phyloP scores from a whole-genome alignment of 345 rosid species.

The Citrus glauca region DNA sequence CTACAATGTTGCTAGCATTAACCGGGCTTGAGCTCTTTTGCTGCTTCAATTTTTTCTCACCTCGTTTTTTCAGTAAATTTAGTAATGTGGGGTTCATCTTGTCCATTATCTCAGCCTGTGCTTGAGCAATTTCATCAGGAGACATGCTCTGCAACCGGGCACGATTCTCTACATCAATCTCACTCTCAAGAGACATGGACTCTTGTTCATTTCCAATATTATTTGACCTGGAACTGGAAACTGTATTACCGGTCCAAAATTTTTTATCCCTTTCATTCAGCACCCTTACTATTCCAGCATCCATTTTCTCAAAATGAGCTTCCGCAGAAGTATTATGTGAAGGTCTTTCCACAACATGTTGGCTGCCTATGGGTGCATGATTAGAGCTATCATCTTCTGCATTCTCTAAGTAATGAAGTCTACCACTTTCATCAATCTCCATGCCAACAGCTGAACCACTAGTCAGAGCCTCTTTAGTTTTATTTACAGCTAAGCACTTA shows the following conservation, averaged over 20 bases:
- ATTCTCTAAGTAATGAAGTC: conserved; percentile 4
- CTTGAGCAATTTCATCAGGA: conserved; percentile 66
- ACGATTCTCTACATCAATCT: conserved; percentile 75
- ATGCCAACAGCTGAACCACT: conserved; percentile 16
- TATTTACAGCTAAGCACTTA: conserved; percentile 7
- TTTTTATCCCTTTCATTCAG: neutral
- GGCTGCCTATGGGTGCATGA: neutral
- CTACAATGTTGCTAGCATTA: conserved; percentile 9
- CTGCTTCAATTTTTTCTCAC: conserved; percentile 50
- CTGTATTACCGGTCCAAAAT: conserved; percentile 6
- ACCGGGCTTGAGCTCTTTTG: conserved; percentile 32
- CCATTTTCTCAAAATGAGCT: conserved; percentile 3
- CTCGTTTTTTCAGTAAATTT: conserved; percentile 58
- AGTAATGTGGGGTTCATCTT: conserved; percentile 75
- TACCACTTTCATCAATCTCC: conserved; percentile 24
- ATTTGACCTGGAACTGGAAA: conserved; percentile 27
- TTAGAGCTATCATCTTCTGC: conserved; percentile 10
- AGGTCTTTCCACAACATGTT: conserved; percentile 12
- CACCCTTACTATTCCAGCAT: conserved; percentile 10
- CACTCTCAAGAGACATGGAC: conserved; percentile 53
- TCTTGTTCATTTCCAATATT: conserved; percentile 28
- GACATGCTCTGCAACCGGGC: conserved; percentile 67
- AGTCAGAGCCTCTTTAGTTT: conserved; percentile 4
- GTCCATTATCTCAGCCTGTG: conserved; percentile 76
- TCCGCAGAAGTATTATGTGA: conserved; percentile 14